Evolutionary conservation across 768 basidiomycete genomes (phyloP).

Genomic region (Phaffia australis): DNA sequence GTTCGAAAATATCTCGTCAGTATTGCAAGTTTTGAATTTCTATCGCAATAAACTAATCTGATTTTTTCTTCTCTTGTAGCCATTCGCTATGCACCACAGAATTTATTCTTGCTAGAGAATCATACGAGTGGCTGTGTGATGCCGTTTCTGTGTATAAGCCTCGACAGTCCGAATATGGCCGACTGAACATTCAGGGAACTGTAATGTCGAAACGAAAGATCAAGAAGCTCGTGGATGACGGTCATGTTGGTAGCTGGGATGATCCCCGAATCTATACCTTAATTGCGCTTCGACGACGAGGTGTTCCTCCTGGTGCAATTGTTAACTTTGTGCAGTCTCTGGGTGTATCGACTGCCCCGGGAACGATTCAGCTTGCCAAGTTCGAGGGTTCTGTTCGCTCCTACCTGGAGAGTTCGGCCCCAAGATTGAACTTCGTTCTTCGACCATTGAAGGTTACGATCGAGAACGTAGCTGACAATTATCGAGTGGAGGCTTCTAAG

Average conservation of each 20-base stretch:
- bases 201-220: slow-evolving; percentile 97
- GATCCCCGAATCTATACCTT: slow-evolving; percentile 95
- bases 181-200: slow-evolving; percentile 83
- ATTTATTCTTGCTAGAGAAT: slow-evolving; percentile 88
- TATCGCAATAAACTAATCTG: background rate
- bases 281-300: slow-evolving; percentile 85
- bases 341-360: slow-evolving; percentile 77
- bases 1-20: slow-evolving; percentile 97
- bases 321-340: slow-evolving; percentile 81
- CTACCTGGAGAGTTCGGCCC: slow-evolving; percentile 77
- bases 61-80: slow-evolving; percentile 40
- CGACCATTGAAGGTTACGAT: slow-evolving; percentile 82
- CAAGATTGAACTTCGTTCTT: slow-evolving; percentile 82
- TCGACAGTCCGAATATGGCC: slow-evolving; percentile 89
- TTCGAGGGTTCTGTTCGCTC: slow-evolving; percentile 83
- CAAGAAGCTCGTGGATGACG: slow-evolving; percentile 68
- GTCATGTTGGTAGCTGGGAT: slow-evolving; percentile 84
- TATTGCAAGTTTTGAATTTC: slow-evolving; percentile 27
- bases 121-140: slow-evolving; percentile 99
- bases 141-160: slow-evolving; percentile 96
- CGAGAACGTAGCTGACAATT: slow-evolving; percentile 80
- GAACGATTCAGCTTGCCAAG: slow-evolving; percentile 73
- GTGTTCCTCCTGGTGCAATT: slow-evolving; percentile 93
- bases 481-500: slow-evolving; percentile 70
- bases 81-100: slow-evolving; percentile 95